Conservation (phyloP, 768 basidiomycete species). For the Daedaleopsis nitida region DNA sequence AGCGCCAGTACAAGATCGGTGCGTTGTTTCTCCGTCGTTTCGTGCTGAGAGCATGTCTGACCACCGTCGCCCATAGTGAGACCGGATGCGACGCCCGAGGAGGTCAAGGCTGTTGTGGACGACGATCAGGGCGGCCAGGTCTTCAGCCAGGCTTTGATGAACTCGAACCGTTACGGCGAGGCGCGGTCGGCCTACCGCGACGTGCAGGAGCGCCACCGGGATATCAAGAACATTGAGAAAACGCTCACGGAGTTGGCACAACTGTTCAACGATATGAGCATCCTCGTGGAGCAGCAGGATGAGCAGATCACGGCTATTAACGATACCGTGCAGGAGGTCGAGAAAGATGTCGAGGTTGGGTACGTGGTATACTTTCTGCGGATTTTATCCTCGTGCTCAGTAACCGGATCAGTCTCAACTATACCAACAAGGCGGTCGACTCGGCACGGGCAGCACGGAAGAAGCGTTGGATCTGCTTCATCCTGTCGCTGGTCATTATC, state of each 20-base stretch:
- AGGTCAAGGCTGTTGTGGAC: conserved; percentile 69
- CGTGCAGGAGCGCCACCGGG: conserved; percentile 96
- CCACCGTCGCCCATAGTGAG: conserved; percentile 56
- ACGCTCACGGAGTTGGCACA: conserved; percentile 93
- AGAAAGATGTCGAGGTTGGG: conserved; percentile 87
- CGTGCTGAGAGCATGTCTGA: neutral
- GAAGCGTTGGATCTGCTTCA: conserved; percentile 98
- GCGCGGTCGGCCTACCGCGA: conserved; percentile 91
- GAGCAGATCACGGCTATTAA: conserved; percentile 86
- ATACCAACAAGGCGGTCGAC: conserved; percentile 84
- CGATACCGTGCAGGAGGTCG: conserved; percentile 68
- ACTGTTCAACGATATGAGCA: conserved; percentile 89
- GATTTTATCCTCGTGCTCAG: neutral
- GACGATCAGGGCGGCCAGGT: conserved; percentile 69
- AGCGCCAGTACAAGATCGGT: conserved; percentile 81
- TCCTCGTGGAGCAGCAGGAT: conserved; percentile 93
- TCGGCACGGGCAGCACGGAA: conserved; percentile 88
- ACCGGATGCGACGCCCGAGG: conserved; percentile 82
- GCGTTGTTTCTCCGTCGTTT: conserved; percentile 12
- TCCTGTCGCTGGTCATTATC: conserved; percentile 63
- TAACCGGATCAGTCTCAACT: conserved; percentile 56
- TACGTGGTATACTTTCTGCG: conserved; percentile 36
- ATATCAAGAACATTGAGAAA: conserved; percentile 93
- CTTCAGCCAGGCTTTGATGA: conserved; percentile 86
- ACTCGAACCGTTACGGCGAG: conserved; percentile 87